phyloP scores from a whole-genome alignment of 2,329 filamentous ascomycete genomes.

The Acarospora socialis region DNA sequence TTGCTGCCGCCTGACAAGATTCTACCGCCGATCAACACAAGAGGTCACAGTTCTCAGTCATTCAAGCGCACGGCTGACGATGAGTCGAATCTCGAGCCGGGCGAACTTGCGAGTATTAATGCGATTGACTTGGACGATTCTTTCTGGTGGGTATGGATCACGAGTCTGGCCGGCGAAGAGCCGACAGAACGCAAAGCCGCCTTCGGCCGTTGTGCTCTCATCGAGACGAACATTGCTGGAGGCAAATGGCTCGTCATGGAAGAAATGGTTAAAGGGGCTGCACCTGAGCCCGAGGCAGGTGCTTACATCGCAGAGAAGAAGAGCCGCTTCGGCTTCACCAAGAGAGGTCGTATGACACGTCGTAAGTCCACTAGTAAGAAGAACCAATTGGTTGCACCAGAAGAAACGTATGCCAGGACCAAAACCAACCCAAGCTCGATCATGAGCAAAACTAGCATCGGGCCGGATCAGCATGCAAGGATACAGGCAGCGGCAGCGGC shows the following conservation, averaged over 20 bases:
- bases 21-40: constrained; percentile 64
- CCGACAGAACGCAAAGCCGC: constrained; percentile 72
- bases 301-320: constrained; percentile 95
- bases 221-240: constrained; percentile 70
- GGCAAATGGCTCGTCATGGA: constrained; percentile 91
- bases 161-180: constrained; percentile 83
- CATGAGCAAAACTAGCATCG: constrained; percentile 69
- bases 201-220: constrained; percentile 82
- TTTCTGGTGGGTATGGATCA: constrained; percentile 99
- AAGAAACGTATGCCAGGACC: constrained; percentile 38
- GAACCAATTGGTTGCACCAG: constrained; percentile 27
- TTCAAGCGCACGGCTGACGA: constrained; percentile 59
- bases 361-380: constrained; percentile 58
- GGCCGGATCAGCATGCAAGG: constrained; percentile 78
- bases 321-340: constrained; percentile 68
- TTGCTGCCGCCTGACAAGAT: constrained; percentile 85
- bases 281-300: constrained; percentile 66
- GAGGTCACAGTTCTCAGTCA: constrained; percentile 77
- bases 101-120: constrained; percentile 85
- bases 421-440: constrained; percentile 35
- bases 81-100: constrained; percentile 61
- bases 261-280: constrained; percentile 88
- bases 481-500: constrained; percentile 84
- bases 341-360: constrained; percentile 57
- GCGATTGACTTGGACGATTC: constrained; percentile 79